Percentiles rank a stretch among this genome's conserved stretches.
phyloP scores from a whole-genome alignment of 2,329 filamentous ascomycete species.

The Xylariaceae sp. region DNA sequence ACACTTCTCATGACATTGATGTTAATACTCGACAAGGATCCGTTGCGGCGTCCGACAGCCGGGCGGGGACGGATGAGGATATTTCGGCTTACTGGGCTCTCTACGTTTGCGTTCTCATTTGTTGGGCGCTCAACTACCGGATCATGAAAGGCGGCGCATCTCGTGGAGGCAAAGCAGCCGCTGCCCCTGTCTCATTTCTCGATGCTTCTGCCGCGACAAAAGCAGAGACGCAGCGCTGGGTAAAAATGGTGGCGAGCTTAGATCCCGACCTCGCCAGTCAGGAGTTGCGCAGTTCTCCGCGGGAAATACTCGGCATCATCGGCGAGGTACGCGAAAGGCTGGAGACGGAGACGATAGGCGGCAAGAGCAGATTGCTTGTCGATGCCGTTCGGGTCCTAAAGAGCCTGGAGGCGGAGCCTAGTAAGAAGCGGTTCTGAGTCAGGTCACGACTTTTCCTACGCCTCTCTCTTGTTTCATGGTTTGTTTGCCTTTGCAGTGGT shows the following conservation, averaged over 20 bases:
- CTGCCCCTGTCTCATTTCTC: constrained; percentile 1
- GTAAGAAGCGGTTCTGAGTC: constrained; percentile 39
- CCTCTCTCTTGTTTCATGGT: neutral
- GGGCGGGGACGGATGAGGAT: constrained; percentile 33
- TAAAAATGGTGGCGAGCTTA: constrained; percentile 38
- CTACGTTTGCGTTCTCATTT: constrained; percentile 55
- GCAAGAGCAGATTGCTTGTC: constrained; percentile 46
- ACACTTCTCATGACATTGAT: constrained; percentile 19
- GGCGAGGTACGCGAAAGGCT: constrained; percentile 44
- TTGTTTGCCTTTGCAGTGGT: constrained; percentile 3
- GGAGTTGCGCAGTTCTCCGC: constrained; percentile 32
- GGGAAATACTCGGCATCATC: constrained; percentile 45
- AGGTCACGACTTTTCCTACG: neutral
- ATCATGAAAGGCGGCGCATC: constrained; percentile 12
- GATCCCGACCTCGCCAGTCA: constrained; percentile 36
- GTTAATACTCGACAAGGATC: constrained; percentile 5
- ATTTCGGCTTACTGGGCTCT: constrained; percentile 84
- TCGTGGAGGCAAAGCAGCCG: constrained; percentile 13
- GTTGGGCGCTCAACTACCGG: constrained; percentile 53
- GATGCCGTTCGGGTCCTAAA: constrained; percentile 52
- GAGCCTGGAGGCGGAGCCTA: constrained; percentile 45
- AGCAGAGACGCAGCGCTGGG: constrained; percentile 30
- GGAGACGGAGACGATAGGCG: constrained; percentile 46
- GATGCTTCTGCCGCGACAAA: constrained; percentile 32
- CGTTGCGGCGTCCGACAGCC: constrained; percentile 1